Percentiles rank a stretch among this genome's conserved stretches.
These are phyloP conservation scores for Neoboletus magnificus DNA, from an alignment of 768 basidiomycete genomes.

Conservation along the genomic window DNA sequence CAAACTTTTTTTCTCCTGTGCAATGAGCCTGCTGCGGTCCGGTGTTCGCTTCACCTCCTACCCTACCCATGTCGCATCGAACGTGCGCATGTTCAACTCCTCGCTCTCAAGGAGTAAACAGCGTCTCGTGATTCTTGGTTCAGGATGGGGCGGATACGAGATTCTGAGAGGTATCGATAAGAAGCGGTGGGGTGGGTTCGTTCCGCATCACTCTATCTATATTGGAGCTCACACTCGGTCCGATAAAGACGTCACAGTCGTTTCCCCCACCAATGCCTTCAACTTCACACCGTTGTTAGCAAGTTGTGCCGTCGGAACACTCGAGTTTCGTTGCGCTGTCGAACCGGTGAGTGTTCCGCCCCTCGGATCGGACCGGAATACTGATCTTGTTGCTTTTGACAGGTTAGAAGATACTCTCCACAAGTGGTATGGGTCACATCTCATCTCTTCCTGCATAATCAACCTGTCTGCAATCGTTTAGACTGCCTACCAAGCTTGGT, in stretches of 20 bases:
- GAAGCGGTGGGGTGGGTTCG: constrained; percentile 60
- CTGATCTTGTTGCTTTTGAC: constrained; percentile 1
- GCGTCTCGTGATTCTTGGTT: constrained; percentile 64
- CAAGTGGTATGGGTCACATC: constrained; percentile 42
- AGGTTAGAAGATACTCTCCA: constrained; percentile 58
- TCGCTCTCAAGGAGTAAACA: constrained; percentile 35
- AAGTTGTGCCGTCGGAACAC: constrained; percentile 70
- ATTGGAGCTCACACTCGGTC: constrained; percentile 1
- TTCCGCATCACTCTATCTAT: not conserved
- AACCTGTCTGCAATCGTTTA: constrained; percentile 18
- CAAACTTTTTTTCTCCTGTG: not conserved
- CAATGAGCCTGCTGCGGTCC: constrained; percentile 17
- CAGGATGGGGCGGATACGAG: constrained; percentile 78
- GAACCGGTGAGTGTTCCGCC: constrained; percentile 58
- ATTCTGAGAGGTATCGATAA: constrained; percentile 65
- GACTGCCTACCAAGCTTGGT: constrained; percentile 74
- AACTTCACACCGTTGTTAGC: constrained; percentile 48
- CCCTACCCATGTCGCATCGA: not conserved
- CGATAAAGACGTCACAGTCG: constrained; percentile 54
- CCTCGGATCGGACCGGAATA: not conserved
- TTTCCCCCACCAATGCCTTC: constrained; percentile 55
- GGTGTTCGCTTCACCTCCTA: constrained; percentile 2
- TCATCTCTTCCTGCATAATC: not conserved
- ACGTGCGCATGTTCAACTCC: constrained; percentile 37
- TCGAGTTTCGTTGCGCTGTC: constrained; percentile 77